Base-by-base conservation (phyloP, 441 rosid genomes). In the Erysimum cheiri region DNA sequence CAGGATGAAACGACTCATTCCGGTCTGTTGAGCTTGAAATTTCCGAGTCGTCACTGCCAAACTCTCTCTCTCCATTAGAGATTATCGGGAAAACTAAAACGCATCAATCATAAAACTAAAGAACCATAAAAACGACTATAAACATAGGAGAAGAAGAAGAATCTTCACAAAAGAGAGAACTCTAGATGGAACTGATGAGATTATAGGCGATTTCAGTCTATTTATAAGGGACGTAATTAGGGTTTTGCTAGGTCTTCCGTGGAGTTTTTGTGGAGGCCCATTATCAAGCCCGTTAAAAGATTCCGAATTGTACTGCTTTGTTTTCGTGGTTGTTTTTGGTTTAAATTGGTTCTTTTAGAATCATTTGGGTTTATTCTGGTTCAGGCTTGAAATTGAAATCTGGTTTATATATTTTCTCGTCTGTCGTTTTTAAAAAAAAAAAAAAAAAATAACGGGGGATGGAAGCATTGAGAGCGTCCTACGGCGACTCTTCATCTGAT, bases 11-110 rank as follows among this genome's bases (percentile, higher is more conserved):
- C 69, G 73, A 26, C 76, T 77, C 77, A 80, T 85, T 91, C 93
- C 89, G 92, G 92, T 89, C 96, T 91, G 96, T 91, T 89, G 96
- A 91, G 96, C 97, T 91, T 89, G 97, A 89, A 87, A 70, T 77
- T 79, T 77, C 76, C 77, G 82, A 83, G 89, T 91, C 97, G 31
- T 91, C 97, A 85, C 73, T 0, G 89, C 89, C 77, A 78, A 36
- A 36, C 64, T 71, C 33, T 60, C 60, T 69, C 24, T 7, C 33
- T 17, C 56, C 8, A 32, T 14, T 11, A 0, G 0, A 22, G 17
- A 15, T 11, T 12, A 8, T 12, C 5, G 0, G 10, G 0, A 33
- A 36, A 40, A 2, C 2, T 14, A 8, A 0, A 7, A 13, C 1
- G 3, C 7, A 14, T 5, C 0, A 1, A 14, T 12, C 46, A 19